These are phyloP conservation scores for Thelonectria blattea DNA, from an alignment of 2,329 filamentous ascomycete species.

Conservation along the genomic window DNA sequence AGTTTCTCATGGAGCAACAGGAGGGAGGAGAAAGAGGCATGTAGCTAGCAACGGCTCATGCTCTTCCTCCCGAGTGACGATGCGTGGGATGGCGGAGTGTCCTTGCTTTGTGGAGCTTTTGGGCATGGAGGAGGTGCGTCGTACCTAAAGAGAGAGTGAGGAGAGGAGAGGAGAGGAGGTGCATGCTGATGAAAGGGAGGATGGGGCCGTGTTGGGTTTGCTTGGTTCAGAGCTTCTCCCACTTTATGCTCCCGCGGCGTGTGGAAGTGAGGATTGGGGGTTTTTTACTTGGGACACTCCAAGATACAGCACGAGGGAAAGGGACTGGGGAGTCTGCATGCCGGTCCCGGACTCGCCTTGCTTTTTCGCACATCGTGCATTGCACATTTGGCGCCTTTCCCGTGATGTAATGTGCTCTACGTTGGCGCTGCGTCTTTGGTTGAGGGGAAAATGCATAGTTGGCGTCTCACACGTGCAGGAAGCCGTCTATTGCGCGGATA, in stretches of 20 bases:
- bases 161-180: no score
- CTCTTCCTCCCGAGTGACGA: background rate
- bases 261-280: background rate
- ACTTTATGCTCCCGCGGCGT: constrained; percentile 9
- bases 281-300: background rate
- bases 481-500: background rate
- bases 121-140: background rate
- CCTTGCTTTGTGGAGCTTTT: constrained; percentile 11
- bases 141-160: no score
- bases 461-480: constrained; percentile 5
- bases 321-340: background rate
- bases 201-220: background rate
- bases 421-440: no score
- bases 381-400: no score
- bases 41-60: constrained; percentile 12
- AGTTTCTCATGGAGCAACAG: constrained; percentile 13
- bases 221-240: constrained; percentile 1
- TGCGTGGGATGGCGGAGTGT: constrained; percentile 1
- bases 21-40: background rate
- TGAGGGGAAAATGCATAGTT: background rate
- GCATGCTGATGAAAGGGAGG: background rate
- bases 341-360: background rate
- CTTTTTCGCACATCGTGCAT: background rate
- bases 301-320: background rate
- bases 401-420: no score